Conservation (phyloP, 306 rosid species). For the Sindora glabra region DNA sequence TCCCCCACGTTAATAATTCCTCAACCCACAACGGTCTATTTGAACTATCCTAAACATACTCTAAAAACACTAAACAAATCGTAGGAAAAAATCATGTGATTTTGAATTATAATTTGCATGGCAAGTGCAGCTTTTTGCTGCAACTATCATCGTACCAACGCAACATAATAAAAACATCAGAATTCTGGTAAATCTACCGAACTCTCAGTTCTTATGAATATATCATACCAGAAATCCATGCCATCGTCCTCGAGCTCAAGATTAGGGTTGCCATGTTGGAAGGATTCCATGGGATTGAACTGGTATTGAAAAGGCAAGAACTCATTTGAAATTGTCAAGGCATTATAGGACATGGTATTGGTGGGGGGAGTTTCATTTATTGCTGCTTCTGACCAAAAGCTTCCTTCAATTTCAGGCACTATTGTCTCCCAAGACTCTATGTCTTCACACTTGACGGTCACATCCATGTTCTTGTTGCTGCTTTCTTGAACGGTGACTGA, state of each 20-base stretch:
- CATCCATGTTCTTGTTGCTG: too few relatives aligned
- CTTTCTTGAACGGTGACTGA: constrained; percentile 15
- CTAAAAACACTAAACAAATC: too few relatives aligned
- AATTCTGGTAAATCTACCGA: constrained; percentile 44
- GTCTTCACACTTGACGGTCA: constrained; percentile 31
- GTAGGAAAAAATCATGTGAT: too few relatives aligned
- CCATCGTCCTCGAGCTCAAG: constrained; percentile 39
- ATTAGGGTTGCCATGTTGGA: constrained; percentile 11
- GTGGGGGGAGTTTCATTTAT: constrained; percentile 18
- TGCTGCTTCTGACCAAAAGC: constrained; percentile 62
- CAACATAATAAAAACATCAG: too few relatives aligned
- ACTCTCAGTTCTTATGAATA: constrained; percentile 50
- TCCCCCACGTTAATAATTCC: too few relatives aligned
- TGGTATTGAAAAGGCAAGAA: too few relatives aligned
- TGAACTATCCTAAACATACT: too few relatives aligned
- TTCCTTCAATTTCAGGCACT: constrained; percentile 49
- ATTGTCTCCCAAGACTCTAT: constrained; percentile 24
- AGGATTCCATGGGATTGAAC: constrained; percentile 12
- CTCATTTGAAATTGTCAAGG: constrained; percentile 19
- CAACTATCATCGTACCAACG: too few relatives aligned
- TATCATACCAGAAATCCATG: constrained; percentile 82
- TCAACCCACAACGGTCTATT: too few relatives aligned
- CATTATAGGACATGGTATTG: neutral
- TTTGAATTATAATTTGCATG: too few relatives aligned
- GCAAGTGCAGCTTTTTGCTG: too few relatives aligned